Base-by-base conservation (phyloP, 2,329 filamentous ascomycete species). In the Chrysosporium queenslandicum region DNA sequence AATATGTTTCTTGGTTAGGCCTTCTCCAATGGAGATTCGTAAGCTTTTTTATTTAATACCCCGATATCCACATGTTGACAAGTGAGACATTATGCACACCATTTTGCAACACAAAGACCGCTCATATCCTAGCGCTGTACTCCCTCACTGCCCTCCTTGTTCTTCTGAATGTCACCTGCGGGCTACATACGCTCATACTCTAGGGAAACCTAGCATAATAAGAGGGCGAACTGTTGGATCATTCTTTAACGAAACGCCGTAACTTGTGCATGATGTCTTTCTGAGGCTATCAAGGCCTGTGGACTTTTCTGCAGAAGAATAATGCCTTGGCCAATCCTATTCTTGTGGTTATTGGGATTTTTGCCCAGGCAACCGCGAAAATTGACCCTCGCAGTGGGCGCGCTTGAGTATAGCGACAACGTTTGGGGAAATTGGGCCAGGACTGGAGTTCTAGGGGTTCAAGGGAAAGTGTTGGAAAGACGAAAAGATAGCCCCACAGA, bases 401-500 rank as follows among this genome's bases (percentile, higher is more conserved):
- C 63, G 74, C 39, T 30, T 25, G 23, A n/a, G 6, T 8, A 32
- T 11, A 4, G 16, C 18, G n/a, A 20, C 16, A 23, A 25, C 12
- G 14, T 7, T 14, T 14, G 21, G n/a, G 12, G 29, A 39, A 45
- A 6, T 11, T 50, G 32, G 23, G 23, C 27, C 34, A n/a, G 14
- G 30, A 45, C 21, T 7, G 18, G 37, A 14, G n/a, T 45, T 36
- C 5, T 42, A n/a, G 46, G 46, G 7, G 29, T 25, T 2, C 4
- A 49, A 29, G 49, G 45, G 9, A 52, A 27, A 14, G 18, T 39
- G 25, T 49, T 56, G n/a, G 18, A 39, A 46, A 59, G 56, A 40
- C 56, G 61, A 45, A 55, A 60, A 27, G 53, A 74, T 54, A 79
- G 72, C 56, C 69, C 75, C 2, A 79, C 77, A 1, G 71, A 78